A percentile compares a stretch with the other conserved stretches of the same genome.
These are phyloP conservation scores for Malania oleifera DNA, from an alignment of 164 flowering plant species.

Conservation along the genomic window DNA sequence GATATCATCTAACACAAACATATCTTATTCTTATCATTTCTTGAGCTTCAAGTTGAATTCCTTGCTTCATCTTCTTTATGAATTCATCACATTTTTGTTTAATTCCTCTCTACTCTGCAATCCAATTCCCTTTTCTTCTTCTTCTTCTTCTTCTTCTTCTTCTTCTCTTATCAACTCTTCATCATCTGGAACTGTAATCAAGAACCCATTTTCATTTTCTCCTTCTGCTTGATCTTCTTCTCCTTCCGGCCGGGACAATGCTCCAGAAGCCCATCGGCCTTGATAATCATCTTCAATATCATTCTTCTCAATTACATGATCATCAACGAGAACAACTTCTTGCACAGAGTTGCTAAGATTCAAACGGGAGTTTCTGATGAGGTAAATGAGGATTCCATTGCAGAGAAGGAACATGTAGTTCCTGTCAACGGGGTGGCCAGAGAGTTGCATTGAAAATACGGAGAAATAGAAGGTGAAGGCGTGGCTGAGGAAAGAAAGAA, in stretches of 20 bases:
- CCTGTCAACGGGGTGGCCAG: not conserved
- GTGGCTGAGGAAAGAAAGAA: not conserved
- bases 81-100: not conserved
- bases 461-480: too few species aligned
- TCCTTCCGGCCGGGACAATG: too few species aligned
- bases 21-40: too few species aligned
- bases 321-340: not conserved
- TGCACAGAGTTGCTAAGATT: not conserved
- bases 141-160: not conserved
- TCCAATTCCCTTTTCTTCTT: not conserved
- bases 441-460: too few species aligned
- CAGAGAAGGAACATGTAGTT: not conserved
- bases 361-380: not conserved
- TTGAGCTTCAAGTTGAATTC: not conserved
- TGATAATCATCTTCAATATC: too few species aligned
- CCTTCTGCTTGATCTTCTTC: conserved; percentile 13
- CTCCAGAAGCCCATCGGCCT: not conserved
- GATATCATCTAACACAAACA: too few species aligned
- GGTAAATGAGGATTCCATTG: not conserved
- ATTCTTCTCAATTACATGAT: not conserved
- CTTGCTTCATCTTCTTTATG: conserved; percentile 1
- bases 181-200: not conserved
- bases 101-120: not conserved
- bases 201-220: not conserved
- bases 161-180: not conserved